Evolutionary conservation across 164 flowering plant species (phyloP), one percentile per base, ranked within the genome.

Genomic region (Cinnamomum chago): DNA sequence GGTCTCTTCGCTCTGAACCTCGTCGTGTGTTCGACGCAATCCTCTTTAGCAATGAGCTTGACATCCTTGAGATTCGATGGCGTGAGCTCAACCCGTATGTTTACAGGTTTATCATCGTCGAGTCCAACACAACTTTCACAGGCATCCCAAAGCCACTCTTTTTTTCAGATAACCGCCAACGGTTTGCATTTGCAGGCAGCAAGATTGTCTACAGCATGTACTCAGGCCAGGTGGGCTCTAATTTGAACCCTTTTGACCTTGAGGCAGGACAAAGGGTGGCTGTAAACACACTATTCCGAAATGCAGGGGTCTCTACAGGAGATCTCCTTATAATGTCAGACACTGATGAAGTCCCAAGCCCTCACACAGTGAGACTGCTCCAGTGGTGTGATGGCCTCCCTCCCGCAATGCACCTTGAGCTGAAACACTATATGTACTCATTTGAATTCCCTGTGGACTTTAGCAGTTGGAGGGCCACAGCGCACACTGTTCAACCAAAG

Each of bases 281-380:
- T 12, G 71, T 83, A 72, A 81, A 86, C 22, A n/a, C 28, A 3
- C 77, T 86, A 9, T 50, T 86, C 4, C 77, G 52, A 3, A 66
- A 65, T 4, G 79, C 87, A 4, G 88, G 87, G 25, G 79, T 86
- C 58, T 76, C 83, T 3, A 9, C 33, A 28, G 86, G 82, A 0
- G 89, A 86, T 62, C 72, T 84, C 18, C 77, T 86, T 30, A 84
- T 86, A 25, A 86, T 83, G 85, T 81, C 89, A 13, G 87, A 86
- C 65, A 71, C 83, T 0, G 87, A 86, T 69, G 89, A 86, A 62
- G 76, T 86, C 2, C 88, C 88, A 51, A 86, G 88, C 67, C 68
- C 80, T 7, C 81, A 84, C 73, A 84, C 88, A 0, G 51, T 86
- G 70, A 80, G 79, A 40, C 76, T 86, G 10, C 74, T 86, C 24